Conservation (phyloP, 2,329 filamentous ascomycete genomes). For the Gnomoniopsis sp. region DNA sequence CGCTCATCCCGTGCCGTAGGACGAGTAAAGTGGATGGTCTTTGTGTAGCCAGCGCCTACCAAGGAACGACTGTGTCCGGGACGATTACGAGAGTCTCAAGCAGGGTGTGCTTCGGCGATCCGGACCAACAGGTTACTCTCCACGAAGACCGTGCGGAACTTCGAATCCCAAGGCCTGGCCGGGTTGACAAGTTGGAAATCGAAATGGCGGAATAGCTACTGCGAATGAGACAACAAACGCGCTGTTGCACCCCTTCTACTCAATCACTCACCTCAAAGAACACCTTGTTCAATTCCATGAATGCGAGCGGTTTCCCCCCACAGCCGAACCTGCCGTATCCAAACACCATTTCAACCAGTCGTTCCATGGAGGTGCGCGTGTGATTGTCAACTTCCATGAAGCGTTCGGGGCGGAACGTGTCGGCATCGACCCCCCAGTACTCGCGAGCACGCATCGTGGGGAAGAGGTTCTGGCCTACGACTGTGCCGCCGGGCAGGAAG, state of each 20-base stretch:
- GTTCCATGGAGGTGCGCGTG: slow-evolving; percentile 28
- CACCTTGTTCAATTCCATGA: slow-evolving; percentile 41
- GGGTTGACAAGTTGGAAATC: slow-evolving; percentile 16
- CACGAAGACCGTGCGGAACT: neutral
- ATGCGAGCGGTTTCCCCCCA: slow-evolving; percentile 39
- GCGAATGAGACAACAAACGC: neutral
- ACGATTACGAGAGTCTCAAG: too few species aligned
- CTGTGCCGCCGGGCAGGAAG: slow-evolving; percentile 28
- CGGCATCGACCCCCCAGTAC: slow-evolving; percentile 47
- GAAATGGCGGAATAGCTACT: slow-evolving; percentile 12
- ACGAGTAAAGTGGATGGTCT: too few species aligned
- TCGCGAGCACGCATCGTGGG: slow-evolving; percentile 12
- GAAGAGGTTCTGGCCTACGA: slow-evolving; percentile 20
- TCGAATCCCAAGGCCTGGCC: slow-evolving; percentile 1
- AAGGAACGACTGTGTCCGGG: too few species aligned
- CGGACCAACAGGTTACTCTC: neutral
- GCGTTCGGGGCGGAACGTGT: slow-evolving; percentile 57
- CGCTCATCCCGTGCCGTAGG: too few species aligned
- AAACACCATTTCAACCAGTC: slow-evolving; percentile 35
- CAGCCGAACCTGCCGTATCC: slow-evolving; percentile 36
- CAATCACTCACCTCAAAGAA: slow-evolving; percentile 32
- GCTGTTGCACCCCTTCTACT: neutral
- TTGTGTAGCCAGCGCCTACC: too few species aligned
- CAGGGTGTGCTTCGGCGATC: neutral
- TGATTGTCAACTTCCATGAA: slow-evolving; percentile 46